These are phyloP conservation scores for Boletales sp. DNA, from an alignment of 768 basidiomycete genomes.

Conservation along the genomic window DNA sequence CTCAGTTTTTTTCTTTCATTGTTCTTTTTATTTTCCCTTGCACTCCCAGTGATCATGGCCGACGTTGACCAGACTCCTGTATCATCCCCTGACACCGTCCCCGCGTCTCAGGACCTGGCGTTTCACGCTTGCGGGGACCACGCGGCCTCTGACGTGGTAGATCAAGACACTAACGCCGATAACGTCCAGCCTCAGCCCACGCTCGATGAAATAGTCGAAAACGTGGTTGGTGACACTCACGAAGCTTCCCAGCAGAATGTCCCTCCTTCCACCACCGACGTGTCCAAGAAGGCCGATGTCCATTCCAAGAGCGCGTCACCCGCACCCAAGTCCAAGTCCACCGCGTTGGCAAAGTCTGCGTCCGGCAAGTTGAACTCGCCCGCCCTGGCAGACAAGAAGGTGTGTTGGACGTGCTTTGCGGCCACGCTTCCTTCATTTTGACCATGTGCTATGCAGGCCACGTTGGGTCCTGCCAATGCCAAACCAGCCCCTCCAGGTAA, in stretches of 20 bases:
- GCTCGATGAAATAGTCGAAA: conserved; percentile 15
- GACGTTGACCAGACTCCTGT: conserved; percentile 29
- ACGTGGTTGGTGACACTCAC: conserved; percentile 13
- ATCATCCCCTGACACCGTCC: conserved; percentile 20
- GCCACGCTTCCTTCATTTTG: conserved; percentile 21
- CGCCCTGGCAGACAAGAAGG: conserved; percentile 68
- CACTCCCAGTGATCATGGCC: conserved; percentile 33
- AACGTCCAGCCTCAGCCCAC: conserved; percentile 10
- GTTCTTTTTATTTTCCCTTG: conserved; percentile 8
- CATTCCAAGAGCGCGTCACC: conserved; percentile 25
- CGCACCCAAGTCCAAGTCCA: conserved; percentile 30
- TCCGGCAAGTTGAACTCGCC: conserved; percentile 47
- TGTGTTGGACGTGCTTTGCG: conserved; percentile 29
- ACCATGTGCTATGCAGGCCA: conserved; percentile 46
- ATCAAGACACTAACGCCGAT: conserved; percentile 22
- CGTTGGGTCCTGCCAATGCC: conserved; percentile 56
- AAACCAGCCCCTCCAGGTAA: conserved; percentile 45
- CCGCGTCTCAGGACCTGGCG: conserved; percentile 16
- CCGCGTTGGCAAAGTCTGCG: conserved; percentile 40
- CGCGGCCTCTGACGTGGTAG: conserved; percentile 36
- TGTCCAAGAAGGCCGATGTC: conserved; percentile 23
- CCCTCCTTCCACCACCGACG: conserved; percentile 15
- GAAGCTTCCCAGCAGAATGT: conserved; percentile 24
- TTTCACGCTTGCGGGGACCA: conserved; percentile 34
- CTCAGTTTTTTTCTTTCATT: conserved; percentile 9